Percentiles rank a stretch among this genome's conserved stretches.
phyloP scores from a whole-genome alignment of 2,329 filamentous ascomycete species.

The Shiraia sp. region DNA sequence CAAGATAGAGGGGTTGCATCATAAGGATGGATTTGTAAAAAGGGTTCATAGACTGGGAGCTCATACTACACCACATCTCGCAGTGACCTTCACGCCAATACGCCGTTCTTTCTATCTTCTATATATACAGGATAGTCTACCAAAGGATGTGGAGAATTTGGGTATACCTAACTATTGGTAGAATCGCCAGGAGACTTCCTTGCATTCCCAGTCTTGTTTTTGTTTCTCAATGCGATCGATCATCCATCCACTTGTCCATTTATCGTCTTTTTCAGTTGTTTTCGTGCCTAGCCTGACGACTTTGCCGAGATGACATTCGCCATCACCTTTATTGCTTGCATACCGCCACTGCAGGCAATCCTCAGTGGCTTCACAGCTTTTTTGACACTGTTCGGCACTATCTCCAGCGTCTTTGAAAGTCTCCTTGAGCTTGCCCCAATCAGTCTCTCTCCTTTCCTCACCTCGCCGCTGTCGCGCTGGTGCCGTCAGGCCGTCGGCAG shows the following conservation, averaged over 20 bases:
- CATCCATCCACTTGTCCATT: conserved; percentile 44
- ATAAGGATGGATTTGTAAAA: too few species aligned
- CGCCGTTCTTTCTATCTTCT: too few species aligned
- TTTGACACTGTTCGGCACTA: conserved; percentile 27
- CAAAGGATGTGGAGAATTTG: too few species aligned
- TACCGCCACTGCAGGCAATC: conserved; percentile 46
- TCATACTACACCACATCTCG: too few species aligned
- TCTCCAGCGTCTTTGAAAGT: conserved; percentile 28
- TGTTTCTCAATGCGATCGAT: conserved; percentile 30
- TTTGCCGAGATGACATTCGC: conserved; percentile 40
- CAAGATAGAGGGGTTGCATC: too few species aligned
- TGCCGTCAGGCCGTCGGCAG: too few species aligned
- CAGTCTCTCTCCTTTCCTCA: conserved; percentile 6
- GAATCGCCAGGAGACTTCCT: conserved; percentile 34
- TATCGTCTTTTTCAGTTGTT: conserved; percentile 13
- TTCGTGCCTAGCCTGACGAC: conserved; percentile 32
- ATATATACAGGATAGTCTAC: too few species aligned
- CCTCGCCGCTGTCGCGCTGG: conserved; percentile 1
- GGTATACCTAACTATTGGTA: conserved; percentile 17
- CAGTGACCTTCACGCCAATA: too few species aligned
- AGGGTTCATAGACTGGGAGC: too few species aligned
- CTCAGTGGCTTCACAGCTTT: conserved; percentile 27
- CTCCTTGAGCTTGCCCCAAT: conserved; percentile 22
- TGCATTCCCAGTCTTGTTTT: conserved; percentile 32
- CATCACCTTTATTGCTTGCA: conserved; percentile 21